Evolutionary conservation across 2,329 filamentous ascomycete genomes (phyloP).

Genomic region (Trichophyton benhamiae): DNA sequence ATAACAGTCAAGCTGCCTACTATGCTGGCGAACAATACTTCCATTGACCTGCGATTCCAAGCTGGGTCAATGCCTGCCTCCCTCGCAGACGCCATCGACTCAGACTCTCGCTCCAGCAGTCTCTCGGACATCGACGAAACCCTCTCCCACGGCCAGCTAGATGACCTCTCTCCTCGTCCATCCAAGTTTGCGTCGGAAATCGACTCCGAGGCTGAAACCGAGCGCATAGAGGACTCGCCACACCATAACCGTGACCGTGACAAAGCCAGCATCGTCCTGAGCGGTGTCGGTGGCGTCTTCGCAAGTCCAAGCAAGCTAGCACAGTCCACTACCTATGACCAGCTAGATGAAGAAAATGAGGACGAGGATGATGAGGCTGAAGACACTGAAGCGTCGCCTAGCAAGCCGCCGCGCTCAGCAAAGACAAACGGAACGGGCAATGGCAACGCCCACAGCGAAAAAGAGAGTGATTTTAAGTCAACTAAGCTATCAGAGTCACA

Average conservation of each 20-base stretch:
- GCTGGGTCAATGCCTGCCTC: background rate
- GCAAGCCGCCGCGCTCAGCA: slow-evolving; percentile 25
- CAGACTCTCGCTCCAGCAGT: slow-evolving; percentile 73
- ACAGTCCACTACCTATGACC: slow-evolving; percentile 40
- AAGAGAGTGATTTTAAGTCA: slow-evolving; percentile 15
- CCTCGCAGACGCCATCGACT: slow-evolving; percentile 33
- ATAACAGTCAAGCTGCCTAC: background rate
- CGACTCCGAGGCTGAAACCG: slow-evolving; percentile 83
- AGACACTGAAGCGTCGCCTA: slow-evolving; percentile 28
- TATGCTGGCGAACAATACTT: background rate
- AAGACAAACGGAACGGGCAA: slow-evolving; percentile 22
- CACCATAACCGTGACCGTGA: slow-evolving; percentile 46
- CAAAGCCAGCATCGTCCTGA: slow-evolving; percentile 50
- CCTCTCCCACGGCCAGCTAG: slow-evolving; percentile 49
- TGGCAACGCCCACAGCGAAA: slow-evolving; percentile 14
- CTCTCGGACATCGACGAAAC: slow-evolving; percentile 86
- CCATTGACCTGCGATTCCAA: slow-evolving; percentile 1
- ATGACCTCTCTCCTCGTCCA: slow-evolving; percentile 40
- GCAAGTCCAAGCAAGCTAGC: slow-evolving; percentile 67
- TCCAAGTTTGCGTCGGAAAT: slow-evolving; percentile 49
- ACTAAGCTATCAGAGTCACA: slow-evolving; percentile 8
- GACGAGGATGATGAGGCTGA: background rate
- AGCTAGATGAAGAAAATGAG: slow-evolving; percentile 19
- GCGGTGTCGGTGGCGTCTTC: slow-evolving; percentile 43
- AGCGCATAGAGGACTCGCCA: slow-evolving; percentile 82